A percentile compares a stretch with the other conserved stretches of the same genome.
Evolutionary conservation across 2,329 filamentous ascomycete genomes (phyloP).

Genomic region (Cordyceps sp.): DNA sequence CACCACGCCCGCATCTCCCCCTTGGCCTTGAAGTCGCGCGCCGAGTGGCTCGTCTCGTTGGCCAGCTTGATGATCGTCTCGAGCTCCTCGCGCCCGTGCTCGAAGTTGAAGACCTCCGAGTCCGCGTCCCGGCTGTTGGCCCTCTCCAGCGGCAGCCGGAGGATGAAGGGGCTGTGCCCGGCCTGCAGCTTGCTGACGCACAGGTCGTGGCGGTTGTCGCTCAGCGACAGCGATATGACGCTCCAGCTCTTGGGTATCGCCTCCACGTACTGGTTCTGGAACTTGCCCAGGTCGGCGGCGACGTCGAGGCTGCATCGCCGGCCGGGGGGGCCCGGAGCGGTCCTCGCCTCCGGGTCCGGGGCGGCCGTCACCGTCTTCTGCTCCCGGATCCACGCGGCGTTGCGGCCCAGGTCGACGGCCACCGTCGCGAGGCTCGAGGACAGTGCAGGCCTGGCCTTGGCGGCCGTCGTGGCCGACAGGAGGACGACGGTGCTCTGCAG

Average conservation of each 20-base stretch:
- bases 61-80: constrained; percentile 66
- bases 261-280: constrained; percentile 70
- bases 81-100: constrained; percentile 63
- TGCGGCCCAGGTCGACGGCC: constrained; percentile 53
- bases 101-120: constrained; percentile 65
- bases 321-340: constrained; percentile 7
- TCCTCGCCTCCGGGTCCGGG: not conserved
- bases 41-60: constrained; percentile 66
- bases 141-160: constrained; percentile 71
- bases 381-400: constrained; percentile 51
- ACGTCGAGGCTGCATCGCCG: constrained; percentile 28
- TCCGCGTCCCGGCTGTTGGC: constrained; percentile 69
- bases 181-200: constrained; percentile 75
- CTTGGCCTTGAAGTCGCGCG: constrained; percentile 54
- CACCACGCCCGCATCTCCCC: constrained; percentile 77
- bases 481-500: constrained; percentile 50
- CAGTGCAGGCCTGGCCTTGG: constrained; percentile 25
- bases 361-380: constrained; percentile 34
- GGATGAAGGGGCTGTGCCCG: constrained; percentile 62
- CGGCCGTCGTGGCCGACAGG: constrained; percentile 41
- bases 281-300: constrained; percentile 38
- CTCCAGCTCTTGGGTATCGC: constrained; percentile 73
- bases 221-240: constrained; percentile 70
- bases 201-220: constrained; percentile 67
- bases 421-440: constrained; percentile 43